Conservation (phyloP, 1,284 basidiomycete genomes). For the Ceraceosorus bombacis region DNA sequence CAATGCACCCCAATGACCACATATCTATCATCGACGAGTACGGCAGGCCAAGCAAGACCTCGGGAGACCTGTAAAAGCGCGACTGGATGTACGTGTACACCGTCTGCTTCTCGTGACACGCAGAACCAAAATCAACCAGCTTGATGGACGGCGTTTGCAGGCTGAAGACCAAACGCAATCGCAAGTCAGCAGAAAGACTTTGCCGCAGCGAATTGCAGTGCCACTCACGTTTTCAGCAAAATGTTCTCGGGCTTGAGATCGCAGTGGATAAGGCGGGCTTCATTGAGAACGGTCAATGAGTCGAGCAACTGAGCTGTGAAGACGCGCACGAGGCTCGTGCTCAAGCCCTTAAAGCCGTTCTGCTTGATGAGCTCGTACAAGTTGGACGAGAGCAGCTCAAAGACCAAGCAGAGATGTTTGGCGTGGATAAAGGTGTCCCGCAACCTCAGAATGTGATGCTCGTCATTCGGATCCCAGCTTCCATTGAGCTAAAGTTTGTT, state of each 20-base stretch:
- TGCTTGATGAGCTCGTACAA: slow-evolving; percentile 99
- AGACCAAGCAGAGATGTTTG: slow-evolving; percentile 91
- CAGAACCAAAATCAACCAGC: slow-evolving; percentile 97
- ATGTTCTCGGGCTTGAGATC: slow-evolving; percentile 69
- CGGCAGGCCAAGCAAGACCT: slow-evolving; percentile 87
- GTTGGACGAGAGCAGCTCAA: slow-evolving; percentile 93
- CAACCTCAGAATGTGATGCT: slow-evolving; percentile 91
- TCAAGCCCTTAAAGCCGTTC: slow-evolving; percentile 95
- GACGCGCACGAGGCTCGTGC: slow-evolving; percentile 92
- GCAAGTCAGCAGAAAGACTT: slow-evolving; percentile 1
- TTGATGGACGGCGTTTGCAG: slow-evolving; percentile 97
- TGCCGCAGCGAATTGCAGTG: neutral
- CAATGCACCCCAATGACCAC: slow-evolving; percentile 93
- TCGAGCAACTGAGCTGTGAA: slow-evolving; percentile 94
- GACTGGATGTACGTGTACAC: slow-evolving; percentile 99
- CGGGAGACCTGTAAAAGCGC: slow-evolving; percentile 94
- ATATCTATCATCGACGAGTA: slow-evolving; percentile 92
- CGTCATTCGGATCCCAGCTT: slow-evolving; percentile 68
- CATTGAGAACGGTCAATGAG: slow-evolving; percentile 82
- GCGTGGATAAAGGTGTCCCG: slow-evolving; percentile 95
- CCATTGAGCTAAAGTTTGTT: slow-evolving; percentile 54
- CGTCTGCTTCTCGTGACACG: slow-evolving; percentile 95
- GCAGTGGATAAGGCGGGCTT: slow-evolving; percentile 91
- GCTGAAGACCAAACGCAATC: slow-evolving; percentile 50
- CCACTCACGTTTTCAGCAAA: slow-evolving; percentile 32